A percentile compares a stretch with the other conserved stretches of the same genome.
Conservation (phyloP, 176 grass and related monocot species). For the Tillandsia leiboldiana region DNA sequence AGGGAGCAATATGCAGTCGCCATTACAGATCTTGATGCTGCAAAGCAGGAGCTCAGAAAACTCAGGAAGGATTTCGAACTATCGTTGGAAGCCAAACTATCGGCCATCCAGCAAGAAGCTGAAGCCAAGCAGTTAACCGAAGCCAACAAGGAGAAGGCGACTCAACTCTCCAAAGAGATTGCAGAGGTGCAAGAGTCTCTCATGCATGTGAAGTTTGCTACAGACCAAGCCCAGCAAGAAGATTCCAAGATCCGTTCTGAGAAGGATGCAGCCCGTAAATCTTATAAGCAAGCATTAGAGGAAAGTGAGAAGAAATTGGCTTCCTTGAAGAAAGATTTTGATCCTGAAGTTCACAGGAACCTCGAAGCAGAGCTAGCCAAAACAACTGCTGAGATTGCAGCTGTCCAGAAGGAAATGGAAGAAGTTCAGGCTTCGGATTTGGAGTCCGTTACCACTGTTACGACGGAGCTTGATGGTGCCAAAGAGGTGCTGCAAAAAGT, state of each 20-base stretch:
- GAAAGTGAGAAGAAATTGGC: constrained; percentile 67
- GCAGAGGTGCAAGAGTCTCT: constrained; percentile 58
- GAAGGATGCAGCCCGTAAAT: constrained; percentile 58
- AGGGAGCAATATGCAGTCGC: constrained; percentile 67
- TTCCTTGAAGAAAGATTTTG: constrained; percentile 64
- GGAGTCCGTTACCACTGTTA: constrained; percentile 49
- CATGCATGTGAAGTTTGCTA: constrained; percentile 68
- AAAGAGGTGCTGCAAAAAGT: constrained; percentile 82
- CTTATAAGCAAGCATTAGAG: constrained; percentile 62
- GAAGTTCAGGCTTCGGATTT: constrained; percentile 52
- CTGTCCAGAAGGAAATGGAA: constrained; percentile 74
- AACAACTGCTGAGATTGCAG: constrained; percentile 55
- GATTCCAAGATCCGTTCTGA: constrained; percentile 58
- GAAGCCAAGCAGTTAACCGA: constrained; percentile 59
- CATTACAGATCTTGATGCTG: constrained; percentile 73
- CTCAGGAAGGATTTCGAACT: constrained; percentile 87
- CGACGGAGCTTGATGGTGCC: constrained; percentile 69
- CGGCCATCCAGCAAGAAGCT: constrained; percentile 65
- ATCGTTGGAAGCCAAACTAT: constrained; percentile 71
- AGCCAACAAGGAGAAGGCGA: constrained; percentile 55
- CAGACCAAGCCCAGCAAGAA: constrained; percentile 66
- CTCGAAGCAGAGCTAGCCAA: constrained; percentile 59
- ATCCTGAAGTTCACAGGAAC: constrained; percentile 45
- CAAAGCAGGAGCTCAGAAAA: constrained; percentile 86
- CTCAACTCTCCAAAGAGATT: constrained; percentile 59